Base-by-base conservation (phyloP, 495 filamentous ascomycete genomes). In the Penicillium paxilli region DNA sequence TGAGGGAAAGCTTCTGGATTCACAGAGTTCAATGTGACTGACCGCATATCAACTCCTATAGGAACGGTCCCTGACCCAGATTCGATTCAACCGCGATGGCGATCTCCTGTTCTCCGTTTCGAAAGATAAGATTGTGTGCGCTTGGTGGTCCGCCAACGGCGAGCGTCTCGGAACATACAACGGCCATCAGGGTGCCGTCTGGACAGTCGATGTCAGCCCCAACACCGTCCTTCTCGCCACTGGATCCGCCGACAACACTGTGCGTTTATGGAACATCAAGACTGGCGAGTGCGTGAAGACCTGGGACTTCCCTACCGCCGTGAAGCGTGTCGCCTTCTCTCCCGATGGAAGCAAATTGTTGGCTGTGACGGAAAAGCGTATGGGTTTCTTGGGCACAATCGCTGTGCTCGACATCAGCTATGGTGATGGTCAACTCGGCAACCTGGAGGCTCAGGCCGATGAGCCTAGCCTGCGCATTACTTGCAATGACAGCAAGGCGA, bases 21-120 rank as follows among this genome's bases (percentile, higher is more conserved):
- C 40, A 23, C 40, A 21, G 7, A 23, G 20, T 3, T 38, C 35
- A 54, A 52, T 58, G 58, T 49, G n/a, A 56, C 63, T 59, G 54
- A 68, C 67, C 57, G 60, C 52, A 54, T 20, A 47, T 37, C 32
- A 50, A 20, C 48, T 42, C 20, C 26, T 61, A 46, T 60, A 87
- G 83, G 95, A 98, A 82, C 91, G 94, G 77, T 92, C 94, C 74
- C 82, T 99, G 71, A 98, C 92, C 66, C 94, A 99, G 73, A 95
- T 98, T 74, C 96, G 92, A 73, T 96, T 91, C 81, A 96, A 92
- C 78, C 83, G 83, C 76, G 94, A 98, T 75, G 94, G 94, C 75
- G 94, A 99, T 72, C 84, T 99, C 51, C 83, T 99, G 61, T 98
- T 99, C 79, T 97, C 94, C 47, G 90, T 91, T 44, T 85, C 94